Evolutionary conservation across 306 rosid genomes (phyloP), one percentile per base, ranked within the genome.

Genomic region (Vigna angularis): DNA sequence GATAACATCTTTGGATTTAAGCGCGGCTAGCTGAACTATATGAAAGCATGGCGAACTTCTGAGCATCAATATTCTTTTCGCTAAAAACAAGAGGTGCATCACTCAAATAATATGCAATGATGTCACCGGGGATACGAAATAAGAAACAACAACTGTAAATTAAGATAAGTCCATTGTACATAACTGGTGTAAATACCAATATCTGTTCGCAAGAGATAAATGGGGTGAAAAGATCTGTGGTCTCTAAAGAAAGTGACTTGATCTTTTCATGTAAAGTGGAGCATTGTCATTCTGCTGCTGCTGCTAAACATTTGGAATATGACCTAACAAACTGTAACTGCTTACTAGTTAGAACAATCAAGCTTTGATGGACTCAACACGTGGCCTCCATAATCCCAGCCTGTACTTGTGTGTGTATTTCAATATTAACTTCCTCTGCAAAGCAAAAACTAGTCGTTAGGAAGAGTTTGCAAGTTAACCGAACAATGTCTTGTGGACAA

Each of bases 381-480:
- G 89, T 48, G 97, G 98, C 83, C 91, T 90, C 97, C 97, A 94
- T 9, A 92, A 86, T 84, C 98, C 97, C 50, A 92, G 85, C 86
- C 93, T 81, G 81, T 89, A 94, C 87, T 94, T 92, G 87, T 94
- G 97, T 55, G 89, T 62, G 62, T 89, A 84, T 76, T 84, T 88
- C 88, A 94, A 76, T 74, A 94, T 92, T 82, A 94, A 84, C 91
- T 94, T 92, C 88, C 97, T 92, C 93, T 92, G 91, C 74, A 81
- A 82, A 49, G 70, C 70, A 84, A n/a, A 86, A 74, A 69, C 79
- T 32, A 75, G 22, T 53, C 47, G 70, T 82, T 49, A 85, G 79
- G 70, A 48, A 62, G 52, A 78, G 32, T 62, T 70, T 36, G 36
- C 38, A 14, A 38, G 36, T 40, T 48, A 38, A 50, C 45, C 3